Evolutionary conservation across 805 yeast genomes (phyloP), one percentile per base, ranked within the genome.

Genomic region (Starmerella davenportii): DNA sequence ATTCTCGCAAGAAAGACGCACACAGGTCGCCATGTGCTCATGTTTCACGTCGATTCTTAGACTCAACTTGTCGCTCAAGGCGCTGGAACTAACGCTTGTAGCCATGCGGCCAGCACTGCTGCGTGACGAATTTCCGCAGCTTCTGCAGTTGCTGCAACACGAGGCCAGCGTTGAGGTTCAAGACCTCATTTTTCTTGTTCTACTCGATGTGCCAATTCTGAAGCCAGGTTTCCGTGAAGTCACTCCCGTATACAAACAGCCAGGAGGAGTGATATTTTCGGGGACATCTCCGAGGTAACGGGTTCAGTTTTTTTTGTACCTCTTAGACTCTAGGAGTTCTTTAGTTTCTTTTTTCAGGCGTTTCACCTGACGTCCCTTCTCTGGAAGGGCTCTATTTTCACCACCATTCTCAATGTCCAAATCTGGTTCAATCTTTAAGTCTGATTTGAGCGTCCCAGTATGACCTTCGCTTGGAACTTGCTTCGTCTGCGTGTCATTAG

Each of bases 1-100:
- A 27, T 47, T 42, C 32, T 28, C 47, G 4, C 34, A 37, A 1
- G 47, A 48, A 30, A 39, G 39, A 11, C 41, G 51, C 17, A 17
- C 19, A 1, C 21, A 30, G 16, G 17, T n/a, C 3, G 42, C 45
- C 1, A 16, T 48, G 2, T 29, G 41, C 4, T 5, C 19, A 16
- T 38, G 42, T 27, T 14, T 48, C 25, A 14, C 11, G 1, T 21
- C 29, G 1, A 27, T 38, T 14, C 32, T 48, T 9, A 35, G 30
- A 4, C 7, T 23, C 19, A 38, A 40, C 21, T 17, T 47, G 2
- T 36, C 45, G 13, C 29, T 43, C 9, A 36, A 36, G 8, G 37
- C 42, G 1, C 4, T 39, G 21, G 49, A 48, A 17, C 32, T 43
- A 4, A 34, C 38, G 3, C 5, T 41, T 3, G 25, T 34, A 2